Conservation (phyloP, 1,284 basidiomycete genomes). For the Heterobasidion parviporum region DNA sequence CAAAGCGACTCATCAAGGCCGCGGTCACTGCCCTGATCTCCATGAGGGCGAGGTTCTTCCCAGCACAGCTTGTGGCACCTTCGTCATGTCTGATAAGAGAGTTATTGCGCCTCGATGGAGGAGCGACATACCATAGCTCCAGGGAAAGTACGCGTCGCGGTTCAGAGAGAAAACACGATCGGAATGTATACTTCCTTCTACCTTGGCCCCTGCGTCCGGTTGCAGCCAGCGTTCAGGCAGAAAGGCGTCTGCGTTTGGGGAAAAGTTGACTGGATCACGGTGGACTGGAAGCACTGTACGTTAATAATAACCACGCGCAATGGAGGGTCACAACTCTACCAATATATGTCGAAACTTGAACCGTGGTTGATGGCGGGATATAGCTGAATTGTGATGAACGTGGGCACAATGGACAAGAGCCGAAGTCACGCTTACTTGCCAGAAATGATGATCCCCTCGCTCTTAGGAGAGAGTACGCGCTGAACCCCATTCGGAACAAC, state of each 20-base stretch:
- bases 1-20: not conserved
- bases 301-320: not conserved
- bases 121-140: not conserved
- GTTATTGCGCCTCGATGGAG: not conserved
- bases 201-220: not conserved
- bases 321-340: conserved; percentile 6
- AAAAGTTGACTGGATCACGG: conserved; percentile 23
- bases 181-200: conserved; percentile 2
- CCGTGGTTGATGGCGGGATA: not conserved
- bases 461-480: conserved; percentile 25
- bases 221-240: conserved; percentile 24
- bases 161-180: not conserved
- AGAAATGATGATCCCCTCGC: conserved; percentile 13
- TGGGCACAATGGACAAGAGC: not conserved
- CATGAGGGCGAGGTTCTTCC: conserved; percentile 22
- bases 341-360: conserved; percentile 7
- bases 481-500: conserved; percentile 43
- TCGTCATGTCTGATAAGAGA: not conserved
- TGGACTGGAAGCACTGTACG: conserved; percentile 13
- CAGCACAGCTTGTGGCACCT: conserved; percentile 20
- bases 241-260: conserved; percentile 18
- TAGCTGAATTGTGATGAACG: not conserved
- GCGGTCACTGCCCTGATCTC: conserved; percentile 22
- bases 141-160: not conserved
- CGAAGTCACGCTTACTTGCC: conserved; percentile 15